Evolutionary conservation across 768 basidiomycete genomes (phyloP).

Genomic region (Rhodosporidiobolus sp.): DNA sequence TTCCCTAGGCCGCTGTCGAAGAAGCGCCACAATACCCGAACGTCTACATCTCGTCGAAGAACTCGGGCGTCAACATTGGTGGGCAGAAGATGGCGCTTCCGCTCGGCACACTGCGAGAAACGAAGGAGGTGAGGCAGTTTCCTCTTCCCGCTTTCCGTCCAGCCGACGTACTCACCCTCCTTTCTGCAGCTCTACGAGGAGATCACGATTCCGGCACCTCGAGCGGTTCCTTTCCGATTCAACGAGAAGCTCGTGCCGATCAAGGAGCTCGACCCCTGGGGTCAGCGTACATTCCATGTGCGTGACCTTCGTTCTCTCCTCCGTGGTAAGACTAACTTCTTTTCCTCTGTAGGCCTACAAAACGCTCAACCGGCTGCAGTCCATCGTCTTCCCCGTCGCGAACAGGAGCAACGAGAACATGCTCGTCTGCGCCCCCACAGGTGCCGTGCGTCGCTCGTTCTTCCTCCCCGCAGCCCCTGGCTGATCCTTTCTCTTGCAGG

Average conservation of each 20-base stretch:
- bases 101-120: constrained; percentile 68
- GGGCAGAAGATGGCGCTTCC: constrained; percentile 80
- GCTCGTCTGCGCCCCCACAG: constrained; percentile 93
- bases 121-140: constrained; percentile 59
- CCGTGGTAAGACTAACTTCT: not conserved
- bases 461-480: constrained; percentile 14
- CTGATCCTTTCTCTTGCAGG: constrained; percentile 53
- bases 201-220: constrained; percentile 81
- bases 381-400: constrained; percentile 87
- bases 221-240: constrained; percentile 65
- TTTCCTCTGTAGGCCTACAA: constrained; percentile 65
- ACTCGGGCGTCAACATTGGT: constrained; percentile 61
- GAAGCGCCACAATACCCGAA: constrained; percentile 64
- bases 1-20: constrained; percentile 40
- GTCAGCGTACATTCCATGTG: constrained; percentile 79
- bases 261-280: constrained; percentile 69
- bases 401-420: constrained; percentile 96
- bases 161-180: constrained; percentile 17
- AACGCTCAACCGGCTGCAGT: constrained; percentile 87
- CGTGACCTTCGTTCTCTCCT: constrained; percentile 33
- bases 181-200: constrained; percentile 72
- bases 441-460: constrained; percentile 65
- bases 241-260: constrained; percentile 71
- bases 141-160: not conserved
- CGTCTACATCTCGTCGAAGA: constrained; percentile 71